phyloP scores from a whole-genome alignment of 75 land plant genomes.

The Cryptomeria japonica region DNA sequence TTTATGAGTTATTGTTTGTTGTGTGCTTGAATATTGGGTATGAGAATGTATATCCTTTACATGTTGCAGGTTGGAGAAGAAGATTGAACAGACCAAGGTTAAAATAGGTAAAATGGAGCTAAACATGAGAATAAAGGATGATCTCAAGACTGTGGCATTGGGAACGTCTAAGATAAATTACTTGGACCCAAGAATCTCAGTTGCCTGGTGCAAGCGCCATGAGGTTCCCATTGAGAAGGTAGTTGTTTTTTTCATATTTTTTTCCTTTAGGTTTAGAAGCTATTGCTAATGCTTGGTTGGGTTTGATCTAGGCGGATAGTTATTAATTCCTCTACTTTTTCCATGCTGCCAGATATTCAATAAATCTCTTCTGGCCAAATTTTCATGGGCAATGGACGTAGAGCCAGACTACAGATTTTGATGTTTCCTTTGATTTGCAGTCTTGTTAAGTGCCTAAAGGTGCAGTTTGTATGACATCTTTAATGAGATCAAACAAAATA shows the following conservation, averaged over 20 bases:
- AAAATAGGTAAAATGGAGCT: constrained; percentile 85
- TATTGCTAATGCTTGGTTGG: not conserved
- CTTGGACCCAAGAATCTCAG: constrained; percentile 96
- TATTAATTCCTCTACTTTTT: not conserved
- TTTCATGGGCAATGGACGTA: constrained; percentile 98
- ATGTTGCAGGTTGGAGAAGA: constrained; percentile 72
- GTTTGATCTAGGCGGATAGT: not conserved
- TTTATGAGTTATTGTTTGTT: not conserved
- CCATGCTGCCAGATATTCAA: constrained; percentile 71
- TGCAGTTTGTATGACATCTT: constrained; percentile 1
- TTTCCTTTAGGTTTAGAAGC: not conserved
- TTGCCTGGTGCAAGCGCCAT: constrained; percentile 99
- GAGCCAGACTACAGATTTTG: constrained; percentile 87
- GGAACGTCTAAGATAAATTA: constrained; percentile 99
- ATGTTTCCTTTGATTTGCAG: constrained; percentile 13
- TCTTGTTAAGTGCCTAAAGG: not conserved
- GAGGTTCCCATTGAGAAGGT: constrained; percentile 99
- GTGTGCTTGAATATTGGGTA: not conserved
- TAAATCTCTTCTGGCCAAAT: constrained; percentile 93
- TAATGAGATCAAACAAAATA: constrained; percentile 9
- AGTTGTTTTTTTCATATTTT: constrained; percentile 5
- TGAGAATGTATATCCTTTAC: constrained; percentile 8
- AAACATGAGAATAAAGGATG: constrained; percentile 83
- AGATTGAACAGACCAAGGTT: constrained; percentile 65
- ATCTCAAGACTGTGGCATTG: constrained; percentile 90